Evolutionary conservation across 2,329 filamentous ascomycete genomes (phyloP).

Genomic region (Fusarium piperis): DNA sequence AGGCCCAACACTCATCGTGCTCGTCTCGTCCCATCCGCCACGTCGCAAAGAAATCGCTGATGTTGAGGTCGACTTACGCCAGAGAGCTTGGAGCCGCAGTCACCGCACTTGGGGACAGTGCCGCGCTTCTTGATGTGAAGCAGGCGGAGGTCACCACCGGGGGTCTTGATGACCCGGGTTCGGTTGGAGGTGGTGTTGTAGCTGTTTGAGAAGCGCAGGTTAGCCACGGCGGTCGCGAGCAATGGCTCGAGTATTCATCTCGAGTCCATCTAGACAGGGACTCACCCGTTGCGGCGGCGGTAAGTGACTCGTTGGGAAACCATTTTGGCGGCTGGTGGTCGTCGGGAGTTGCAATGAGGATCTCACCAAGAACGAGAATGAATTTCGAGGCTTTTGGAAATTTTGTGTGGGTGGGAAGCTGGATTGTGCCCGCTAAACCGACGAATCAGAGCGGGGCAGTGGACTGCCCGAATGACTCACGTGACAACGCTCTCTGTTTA

Average conservation of each 20-base stretch:
- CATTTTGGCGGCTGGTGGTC: conserved; percentile 63
- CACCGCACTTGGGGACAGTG: conserved; percentile 98
- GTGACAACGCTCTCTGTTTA: conserved; percentile 19
- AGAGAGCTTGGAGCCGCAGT: conserved; percentile 97
- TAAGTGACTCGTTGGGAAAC: conserved; percentile 70
- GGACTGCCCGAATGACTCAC: conserved; percentile 17
- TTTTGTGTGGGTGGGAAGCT: conserved; percentile 54
- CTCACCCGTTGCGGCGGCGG: conserved; percentile 84
- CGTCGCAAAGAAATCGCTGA: conserved; percentile 20
- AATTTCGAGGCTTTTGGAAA: conserved; percentile 55
- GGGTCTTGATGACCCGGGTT: conserved; percentile 94
- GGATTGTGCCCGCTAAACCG: conserved; percentile 50
- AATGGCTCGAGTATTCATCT: conserved; percentile 23
- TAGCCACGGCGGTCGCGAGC: conserved; percentile 33
- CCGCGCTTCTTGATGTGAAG: conserved; percentile 99
- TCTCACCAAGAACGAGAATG: conserved; percentile 47
- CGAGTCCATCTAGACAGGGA: conserved; percentile 45
- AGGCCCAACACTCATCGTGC: conserved; percentile 6
- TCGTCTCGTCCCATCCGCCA: conserved; percentile 26
- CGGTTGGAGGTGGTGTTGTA: conserved; percentile 99
- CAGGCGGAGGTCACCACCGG: conserved; percentile 93
- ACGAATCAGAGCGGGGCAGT: conserved; percentile 47
- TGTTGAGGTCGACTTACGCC: conserved; percentile 77
- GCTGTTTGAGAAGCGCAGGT: conserved; percentile 56
- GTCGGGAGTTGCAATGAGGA: conserved; percentile 49